Base-by-base conservation (phyloP, 805 yeast genomes). In the Torulaspora franciscae region DNA sequence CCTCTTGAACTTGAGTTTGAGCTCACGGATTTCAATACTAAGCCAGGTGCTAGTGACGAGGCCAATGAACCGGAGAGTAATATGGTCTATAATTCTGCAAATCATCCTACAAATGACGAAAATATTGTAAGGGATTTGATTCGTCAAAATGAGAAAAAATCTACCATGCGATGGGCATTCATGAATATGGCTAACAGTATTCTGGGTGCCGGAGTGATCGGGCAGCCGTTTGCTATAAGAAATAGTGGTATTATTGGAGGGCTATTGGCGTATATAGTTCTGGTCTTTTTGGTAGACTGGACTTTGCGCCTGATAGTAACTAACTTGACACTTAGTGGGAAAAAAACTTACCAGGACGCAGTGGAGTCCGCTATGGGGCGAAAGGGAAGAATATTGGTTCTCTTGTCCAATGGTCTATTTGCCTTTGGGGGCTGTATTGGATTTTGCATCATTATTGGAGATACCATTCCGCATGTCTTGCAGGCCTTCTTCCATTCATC, bases 111-210 rank as follows among this genome's bases (percentile, higher is more conserved):
- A 15, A 34, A 35, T 24, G 47, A 32, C 22, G 42, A 40, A 32
- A 40, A 40, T 25, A 25, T 45, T 6, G 49, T 50, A 6, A 24
- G 33, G 15, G 40, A 45, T 7, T 40, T 51, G 27, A 29, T 47
- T 13, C 40, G 48, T 11, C 65, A 64, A 7, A 56, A 56, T n/a
- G 57, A 53, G 13, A 56, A 58, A 32, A 78, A 77, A 53, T 78
- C 85, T 2, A 75, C 73, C 32, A 73, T 90, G 74, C 77, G 75
- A 46, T 84, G 84, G 87, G 97, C 97, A 4, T 89, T 90, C 59
- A 85, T 90, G 95, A 91, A 91, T 65, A 89, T 90, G 95, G 95
- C 96, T 7, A 90, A 90, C 65, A 83, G 95, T 14, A 91, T 91
- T 49, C 72, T 91, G 6, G 98, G 98, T 0, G 97, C 98, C 0